Percentiles rank a stretch among this genome's conserved stretches.
phyloP scores from a whole-genome alignment of 2,329 filamentous ascomycete species.

The Monosporascus sp. region DNA sequence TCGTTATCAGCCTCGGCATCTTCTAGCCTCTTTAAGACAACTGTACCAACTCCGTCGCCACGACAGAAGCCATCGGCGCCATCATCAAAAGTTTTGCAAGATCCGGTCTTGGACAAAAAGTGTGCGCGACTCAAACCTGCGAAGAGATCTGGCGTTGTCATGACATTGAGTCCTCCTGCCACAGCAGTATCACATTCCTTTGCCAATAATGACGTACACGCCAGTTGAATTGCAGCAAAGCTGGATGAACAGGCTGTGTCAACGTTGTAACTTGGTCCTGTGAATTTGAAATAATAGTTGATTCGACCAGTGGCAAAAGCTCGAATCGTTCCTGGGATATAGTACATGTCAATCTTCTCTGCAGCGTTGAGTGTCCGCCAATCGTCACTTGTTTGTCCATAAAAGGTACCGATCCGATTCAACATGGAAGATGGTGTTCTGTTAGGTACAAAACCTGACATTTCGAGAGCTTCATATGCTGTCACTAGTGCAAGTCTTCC shows the following conservation, averaged over 20 bases:
- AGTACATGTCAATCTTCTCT: conserved; percentile 47
- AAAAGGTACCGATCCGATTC: conserved; percentile 11
- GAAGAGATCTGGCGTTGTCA: conserved; percentile 55
- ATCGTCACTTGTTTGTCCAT: conserved; percentile 15
- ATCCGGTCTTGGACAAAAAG: conserved; percentile 35
- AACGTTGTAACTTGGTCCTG: conserved; percentile 22
- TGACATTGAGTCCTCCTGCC: conserved; percentile 25
- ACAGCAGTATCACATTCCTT: conserved; percentile 58
- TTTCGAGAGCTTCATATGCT: conserved; percentile 63
- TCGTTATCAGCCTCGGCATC: conserved; percentile 51
- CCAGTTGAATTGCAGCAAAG: conserved; percentile 16
- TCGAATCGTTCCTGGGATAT: conserved; percentile 27
- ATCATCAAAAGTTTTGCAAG: conserved; percentile 16
- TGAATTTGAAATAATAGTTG: conserved; percentile 29
- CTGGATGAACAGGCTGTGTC: conserved; percentile 27
- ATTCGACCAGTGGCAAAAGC: conserved; percentile 33
- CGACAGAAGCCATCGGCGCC: conserved; percentile 19
- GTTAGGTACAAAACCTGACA: conserved; percentile 38
- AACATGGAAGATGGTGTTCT: conserved; percentile 3
- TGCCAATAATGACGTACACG: conserved; percentile 56
- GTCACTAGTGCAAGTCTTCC: conserved; percentile 60
- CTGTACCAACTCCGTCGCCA: too few species aligned
- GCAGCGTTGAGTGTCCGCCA: conserved; percentile 61
- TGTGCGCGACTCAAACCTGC: conserved; percentile 56
- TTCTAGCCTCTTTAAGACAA: conserved; percentile 19